Evolutionary conservation across 169 alveolate species (phyloP), one percentile per base, ranked within the genome.

Genomic region (Plasmodium blacklocki): DNA sequence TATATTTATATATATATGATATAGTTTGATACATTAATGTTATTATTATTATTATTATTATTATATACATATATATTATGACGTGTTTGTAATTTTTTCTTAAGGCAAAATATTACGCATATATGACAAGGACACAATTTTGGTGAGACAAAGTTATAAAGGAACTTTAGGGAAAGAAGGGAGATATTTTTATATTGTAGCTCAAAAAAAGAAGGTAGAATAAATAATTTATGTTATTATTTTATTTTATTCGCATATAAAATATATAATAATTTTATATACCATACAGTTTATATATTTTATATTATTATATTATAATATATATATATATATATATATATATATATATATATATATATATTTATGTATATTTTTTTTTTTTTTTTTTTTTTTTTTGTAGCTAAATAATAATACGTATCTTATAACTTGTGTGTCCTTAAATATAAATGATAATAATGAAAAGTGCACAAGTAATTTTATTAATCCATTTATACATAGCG

Each of bases 101-200:
- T 19, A 49, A 76, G 80, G 90, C 19, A 67, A 32, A 50, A 29
- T 80, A 29, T 26, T 32, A 8, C 90, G 80, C n/a, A 21, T 80
- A 47, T 80, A 80, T 18, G 59, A 80, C 68, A 15, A 50, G 26
- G 60, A 80, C 49, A 47, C 68, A 80, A 54, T 80, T 29, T 60
- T 80, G 39, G 14, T 80, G 49, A 76, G 54, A 80, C 90, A 80
- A 71, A 67, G 49, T 11, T 80, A 80, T 52, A 67, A 64, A 52
- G 80, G 90, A 9, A 21, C 80, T 39, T 39, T 52, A 18, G 80
- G 90, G 32, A 52, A 52, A 26, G 68, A 68, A 15, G 83, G 73
- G 26, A 80, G 90, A 54, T 66, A 80, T 52, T 80, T 47, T 80
- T 66, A 80, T 63, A 52, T 39, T 67, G 43, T 80, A 52, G 83